These are phyloP conservation scores for Clathrospora elynae DNA, from an alignment of 2,329 filamentous ascomycete genomes.

Conservation along the genomic window DNA sequence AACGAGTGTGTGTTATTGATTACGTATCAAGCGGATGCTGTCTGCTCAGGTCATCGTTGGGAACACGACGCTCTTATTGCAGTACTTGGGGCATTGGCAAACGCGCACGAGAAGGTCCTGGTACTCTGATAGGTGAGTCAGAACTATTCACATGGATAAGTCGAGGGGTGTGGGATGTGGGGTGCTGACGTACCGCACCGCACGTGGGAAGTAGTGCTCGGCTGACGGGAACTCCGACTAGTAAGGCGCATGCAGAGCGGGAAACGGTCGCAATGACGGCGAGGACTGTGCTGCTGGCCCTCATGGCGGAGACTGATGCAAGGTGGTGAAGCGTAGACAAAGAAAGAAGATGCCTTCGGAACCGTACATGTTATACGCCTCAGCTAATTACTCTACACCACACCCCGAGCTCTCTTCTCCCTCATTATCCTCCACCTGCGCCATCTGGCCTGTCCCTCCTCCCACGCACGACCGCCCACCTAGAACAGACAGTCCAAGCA, in stretches of 20 bases:
- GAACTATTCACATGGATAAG: background rate
- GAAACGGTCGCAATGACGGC: constrained; percentile 11
- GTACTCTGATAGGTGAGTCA: constrained; percentile 22
- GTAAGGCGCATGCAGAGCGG: constrained; percentile 15
- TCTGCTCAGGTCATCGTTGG: constrained; percentile 11
- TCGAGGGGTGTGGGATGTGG: background rate
- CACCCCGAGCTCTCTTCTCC: too few species aligned
- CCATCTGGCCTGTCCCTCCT: background rate
- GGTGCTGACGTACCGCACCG: constrained; percentile 14
- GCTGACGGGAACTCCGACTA: constrained; percentile 5
- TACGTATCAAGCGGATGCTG: constrained; percentile 7
- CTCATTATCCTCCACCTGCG: background rate
- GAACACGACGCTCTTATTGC: constrained; percentile 20
- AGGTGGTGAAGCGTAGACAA: background rate
- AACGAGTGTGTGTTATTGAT: constrained; percentile 13
- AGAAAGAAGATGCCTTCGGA: background rate
- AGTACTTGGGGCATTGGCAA: constrained; percentile 15
- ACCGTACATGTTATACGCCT: background rate
- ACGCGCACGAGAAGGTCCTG: constrained; percentile 17
- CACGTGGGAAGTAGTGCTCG: constrained; percentile 21
- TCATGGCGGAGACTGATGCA: constrained; percentile 10
- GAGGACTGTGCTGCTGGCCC: constrained; percentile 8
- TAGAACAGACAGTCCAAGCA: constrained; percentile 59
- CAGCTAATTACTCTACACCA: too few species aligned
- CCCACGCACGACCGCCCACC: constrained; percentile 1